phyloP scores from a whole-genome alignment of 1,284 basidiomycete genomes.

The Pascua guehoae region DNA sequence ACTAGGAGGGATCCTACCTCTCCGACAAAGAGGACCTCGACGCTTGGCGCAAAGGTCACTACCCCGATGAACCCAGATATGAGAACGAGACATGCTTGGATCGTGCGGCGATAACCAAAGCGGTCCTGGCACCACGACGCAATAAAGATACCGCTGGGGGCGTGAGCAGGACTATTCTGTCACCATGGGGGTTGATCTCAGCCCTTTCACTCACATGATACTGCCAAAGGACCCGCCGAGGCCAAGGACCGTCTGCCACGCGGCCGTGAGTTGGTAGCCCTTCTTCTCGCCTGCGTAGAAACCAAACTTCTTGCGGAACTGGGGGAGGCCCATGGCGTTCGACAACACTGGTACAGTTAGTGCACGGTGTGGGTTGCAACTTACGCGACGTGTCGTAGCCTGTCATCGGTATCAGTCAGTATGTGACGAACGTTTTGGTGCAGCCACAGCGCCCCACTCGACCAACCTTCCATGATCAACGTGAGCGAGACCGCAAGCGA shows the following conservation, averaged over 20 bases:
- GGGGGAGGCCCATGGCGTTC: conserved; percentile 10
- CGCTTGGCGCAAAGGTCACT: conserved; percentile 45
- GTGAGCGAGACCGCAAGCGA: too few species aligned
- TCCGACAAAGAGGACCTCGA: conserved; percentile 20
- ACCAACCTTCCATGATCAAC: too few species aligned
- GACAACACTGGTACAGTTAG: conserved; percentile 2
- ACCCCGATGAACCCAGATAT: conserved; percentile 34
- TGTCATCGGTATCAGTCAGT: too few species aligned
- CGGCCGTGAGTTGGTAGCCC: conserved; percentile 24
- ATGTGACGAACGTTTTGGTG: too few species aligned
- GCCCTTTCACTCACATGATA: conserved; percentile 20
- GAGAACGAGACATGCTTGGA: conserved; percentile 32
- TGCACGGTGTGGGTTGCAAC: too few species aligned
- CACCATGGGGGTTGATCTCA: background rate
- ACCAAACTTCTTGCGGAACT: conserved; percentile 16
- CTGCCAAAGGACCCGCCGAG: conserved; percentile 19
- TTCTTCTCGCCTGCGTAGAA: background rate
- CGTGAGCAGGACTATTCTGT: background rate
- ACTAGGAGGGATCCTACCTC: conserved; percentile 3
- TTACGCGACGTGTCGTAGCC: too few species aligned
- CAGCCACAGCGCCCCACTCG: too few species aligned
- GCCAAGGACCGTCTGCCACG: conserved; percentile 28
- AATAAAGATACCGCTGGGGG: conserved; percentile 21
- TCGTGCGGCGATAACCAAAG: conserved; percentile 25
- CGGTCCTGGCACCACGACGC: conserved; percentile 21